Conservation (phyloP, 805 yeast species). For the Brettanomyces nanus region DNA sequence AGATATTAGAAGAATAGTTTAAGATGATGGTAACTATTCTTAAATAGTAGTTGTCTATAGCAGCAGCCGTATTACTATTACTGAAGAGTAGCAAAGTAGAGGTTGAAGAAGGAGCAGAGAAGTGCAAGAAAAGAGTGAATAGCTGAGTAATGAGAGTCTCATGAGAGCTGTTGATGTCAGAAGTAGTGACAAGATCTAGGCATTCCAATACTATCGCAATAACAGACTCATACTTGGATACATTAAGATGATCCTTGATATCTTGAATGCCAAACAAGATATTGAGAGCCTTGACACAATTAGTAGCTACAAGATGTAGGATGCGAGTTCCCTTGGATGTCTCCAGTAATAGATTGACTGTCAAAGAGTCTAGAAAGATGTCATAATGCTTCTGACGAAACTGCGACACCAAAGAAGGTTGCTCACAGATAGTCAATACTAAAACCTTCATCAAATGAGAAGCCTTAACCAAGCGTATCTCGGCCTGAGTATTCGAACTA, state of each 20-base stretch:
- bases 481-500: conserved; percentile 14
- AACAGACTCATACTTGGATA: conserved; percentile 12
- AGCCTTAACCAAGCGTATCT: conserved; percentile 17
- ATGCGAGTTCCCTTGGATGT: conserved; percentile 4
- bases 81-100: conserved; percentile 10
- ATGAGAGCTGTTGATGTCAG: conserved; percentile 3
- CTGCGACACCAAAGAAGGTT: conserved; percentile 8
- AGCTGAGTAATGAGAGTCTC: conserved; percentile 17
- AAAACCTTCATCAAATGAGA: conserved; percentile 15
- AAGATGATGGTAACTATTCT: conserved; percentile 11
- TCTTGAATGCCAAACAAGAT: conserved; percentile 16
- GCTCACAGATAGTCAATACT: conserved; percentile 9
- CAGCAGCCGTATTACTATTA: conserved; percentile 4
- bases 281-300: conserved; percentile 22
- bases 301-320: conserved; percentile 25
- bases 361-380: conserved; percentile 14
- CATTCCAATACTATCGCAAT: conserved; percentile 10
- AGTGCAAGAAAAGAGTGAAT: conserved; percentile 11
- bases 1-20: conserved; percentile 10
- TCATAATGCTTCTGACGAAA: conserved; percentile 23
- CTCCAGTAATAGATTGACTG: conserved; percentile 12
- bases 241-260: conserved; percentile 21
- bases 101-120: conserved; percentile 15
- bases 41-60: conserved; percentile 8
- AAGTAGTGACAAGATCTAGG: conserved; percentile 9